A percentile compares a stretch with the other conserved stretches of the same genome.
phyloP scores from a whole-genome alignment of 2,329 filamentous ascomycete species.

The Fusarium citri region DNA sequence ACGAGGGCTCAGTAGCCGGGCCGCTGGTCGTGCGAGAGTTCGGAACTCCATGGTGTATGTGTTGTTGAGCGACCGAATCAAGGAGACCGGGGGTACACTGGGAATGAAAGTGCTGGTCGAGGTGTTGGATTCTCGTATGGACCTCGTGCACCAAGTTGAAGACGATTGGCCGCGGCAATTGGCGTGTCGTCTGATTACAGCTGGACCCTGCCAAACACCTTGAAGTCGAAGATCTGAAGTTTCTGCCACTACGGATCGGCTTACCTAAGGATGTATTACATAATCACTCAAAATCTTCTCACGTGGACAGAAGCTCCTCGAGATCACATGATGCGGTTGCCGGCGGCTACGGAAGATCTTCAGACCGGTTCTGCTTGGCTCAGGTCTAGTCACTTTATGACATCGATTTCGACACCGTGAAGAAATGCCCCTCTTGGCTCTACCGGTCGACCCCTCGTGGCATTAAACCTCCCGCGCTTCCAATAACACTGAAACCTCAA shows the following conservation, averaged over 20 bases:
- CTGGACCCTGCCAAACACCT: constrained; percentile 29
- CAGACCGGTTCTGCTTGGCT: not conserved
- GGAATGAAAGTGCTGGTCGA: not conserved
- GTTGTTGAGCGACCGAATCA: constrained; percentile 12
- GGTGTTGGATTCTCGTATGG: constrained; percentile 5
- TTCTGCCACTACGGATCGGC: constrained; percentile 33
- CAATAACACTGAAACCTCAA: constrained; percentile 26
- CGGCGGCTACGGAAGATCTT: not conserved
- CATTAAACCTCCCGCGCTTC: constrained; percentile 24
- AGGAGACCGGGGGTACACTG: not conserved
- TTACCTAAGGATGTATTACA: constrained; percentile 32
- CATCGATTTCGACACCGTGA: constrained; percentile 22
- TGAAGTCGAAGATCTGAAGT: constrained; percentile 43
- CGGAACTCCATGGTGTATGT: constrained; percentile 53
- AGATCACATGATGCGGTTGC: constrained; percentile 20
- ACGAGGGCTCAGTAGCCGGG: constrained; percentile 49
- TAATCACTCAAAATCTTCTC: not conserved
- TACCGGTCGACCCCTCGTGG: constrained; percentile 30
- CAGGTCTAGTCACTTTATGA: constrained; percentile 35
- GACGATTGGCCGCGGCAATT: constrained; percentile 44
- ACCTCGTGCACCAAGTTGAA: constrained; percentile 34
- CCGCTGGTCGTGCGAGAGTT: constrained; percentile 51
- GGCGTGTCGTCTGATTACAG: constrained; percentile 35
- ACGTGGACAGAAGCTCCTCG: accelerated
- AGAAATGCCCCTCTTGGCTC: constrained; percentile 38